Conservation (phyloP, 1,284 basidiomycete species). For the Mycena citricolor region DNA sequence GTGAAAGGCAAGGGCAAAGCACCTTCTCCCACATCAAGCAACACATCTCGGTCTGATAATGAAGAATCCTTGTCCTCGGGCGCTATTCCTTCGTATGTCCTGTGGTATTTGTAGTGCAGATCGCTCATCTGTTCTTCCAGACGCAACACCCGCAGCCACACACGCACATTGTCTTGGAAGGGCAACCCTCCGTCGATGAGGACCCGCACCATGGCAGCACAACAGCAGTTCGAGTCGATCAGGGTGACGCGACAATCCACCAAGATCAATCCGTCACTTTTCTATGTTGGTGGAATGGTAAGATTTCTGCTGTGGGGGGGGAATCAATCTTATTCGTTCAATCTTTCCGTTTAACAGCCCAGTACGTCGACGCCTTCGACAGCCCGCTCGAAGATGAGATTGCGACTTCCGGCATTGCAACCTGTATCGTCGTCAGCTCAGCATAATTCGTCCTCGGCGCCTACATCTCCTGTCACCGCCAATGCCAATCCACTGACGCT, state of each 20-base stretch:
- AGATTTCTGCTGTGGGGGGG: too few relatives aligned
- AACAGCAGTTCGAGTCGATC: too few relatives aligned
- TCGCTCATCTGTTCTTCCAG: not conserved
- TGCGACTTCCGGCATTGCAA: too few relatives aligned
- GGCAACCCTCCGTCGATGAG: not conserved
- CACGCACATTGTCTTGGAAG: not conserved
- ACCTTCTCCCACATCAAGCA: slow-evolving; percentile 1
- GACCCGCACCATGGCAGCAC: not conserved
- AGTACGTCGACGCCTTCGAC: not conserved
- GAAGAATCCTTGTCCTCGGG: not conserved
- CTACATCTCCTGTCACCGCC: not conserved
- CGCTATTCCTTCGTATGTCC: not conserved
- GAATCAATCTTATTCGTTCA: too few relatives aligned
- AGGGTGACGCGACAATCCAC: too few relatives aligned
- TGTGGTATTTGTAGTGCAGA: not conserved
- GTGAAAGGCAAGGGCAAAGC: slow-evolving; percentile 18
- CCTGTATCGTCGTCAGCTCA: too few relatives aligned
- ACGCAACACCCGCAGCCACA: not conserved
- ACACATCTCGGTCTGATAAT: not conserved
- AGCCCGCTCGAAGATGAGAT: not conserved
- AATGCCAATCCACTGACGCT: slow-evolving; percentile 4
- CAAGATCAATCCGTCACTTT: too few relatives aligned
- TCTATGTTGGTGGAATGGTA: too few relatives aligned
- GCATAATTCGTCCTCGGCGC: slow-evolving; percentile 1
- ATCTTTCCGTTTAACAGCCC: not conserved